phyloP scores from a whole-genome alignment of 345 rosid species.

The Isatis tinctoria region DNA sequence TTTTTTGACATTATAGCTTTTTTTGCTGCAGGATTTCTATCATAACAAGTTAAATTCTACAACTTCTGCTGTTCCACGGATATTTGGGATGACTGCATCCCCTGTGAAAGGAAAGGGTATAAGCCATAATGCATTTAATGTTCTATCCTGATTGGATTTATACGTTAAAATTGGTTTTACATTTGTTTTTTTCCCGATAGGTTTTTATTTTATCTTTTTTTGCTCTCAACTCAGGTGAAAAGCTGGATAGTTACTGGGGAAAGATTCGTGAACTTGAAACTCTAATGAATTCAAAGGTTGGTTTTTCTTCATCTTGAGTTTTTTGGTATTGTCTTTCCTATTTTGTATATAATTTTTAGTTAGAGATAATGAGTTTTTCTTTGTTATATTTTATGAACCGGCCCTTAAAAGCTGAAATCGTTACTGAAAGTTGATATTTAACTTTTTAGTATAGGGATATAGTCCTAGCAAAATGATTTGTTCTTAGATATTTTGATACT shows the following conservation, averaged over 20 bases:
- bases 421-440: too few relatives aligned
- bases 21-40: constrained; percentile 69
- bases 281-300: constrained; percentile 81
- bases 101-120: constrained; percentile 77
- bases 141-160: background rate
- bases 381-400: background rate
- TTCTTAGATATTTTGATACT: too few relatives aligned
- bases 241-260: constrained; percentile 44
- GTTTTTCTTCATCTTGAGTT: constrained; percentile 9
- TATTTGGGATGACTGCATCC: constrained; percentile 95
- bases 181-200: background rate
- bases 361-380: background rate
- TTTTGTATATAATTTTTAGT: background rate
- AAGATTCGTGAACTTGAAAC: constrained; percentile 61
- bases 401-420: too few relatives aligned
- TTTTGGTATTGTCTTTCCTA: background rate
- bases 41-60: constrained; percentile 39
- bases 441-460: too few relatives aligned
- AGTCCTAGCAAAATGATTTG: too few relatives aligned
- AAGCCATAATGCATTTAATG: background rate
- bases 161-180: background rate
- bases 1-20: background rate
- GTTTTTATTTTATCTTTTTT: background rate
- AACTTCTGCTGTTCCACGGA: constrained; percentile 51
- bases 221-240: constrained; percentile 39